Evolutionary conservation across 768 basidiomycete species (phyloP), one percentile per base, ranked within the genome.

Genomic region (Leccinum pellstonianum): DNA sequence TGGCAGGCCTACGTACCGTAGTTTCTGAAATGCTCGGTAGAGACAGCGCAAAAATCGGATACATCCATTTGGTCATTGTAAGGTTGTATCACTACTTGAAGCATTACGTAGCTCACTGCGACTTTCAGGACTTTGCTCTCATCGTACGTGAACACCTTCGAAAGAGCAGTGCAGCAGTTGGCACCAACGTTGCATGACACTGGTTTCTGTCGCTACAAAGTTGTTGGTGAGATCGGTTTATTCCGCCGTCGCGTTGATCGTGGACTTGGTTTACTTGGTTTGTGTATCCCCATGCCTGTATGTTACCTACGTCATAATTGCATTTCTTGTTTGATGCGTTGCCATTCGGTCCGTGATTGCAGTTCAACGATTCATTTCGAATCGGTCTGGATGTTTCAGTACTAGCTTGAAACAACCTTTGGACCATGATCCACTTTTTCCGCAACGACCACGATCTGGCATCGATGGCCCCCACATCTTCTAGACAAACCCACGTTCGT

Each of bases 401-500:
- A 35, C 27, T 19, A 23, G 23, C 35, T 17, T 27, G 50, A 25
- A 56, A 41, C n/a, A 33, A 38, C 23, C 9, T 11, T 49, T 6
- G 19, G 23, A 25, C 21, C 21, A 38, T n/a, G 14, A 38, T 17
- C 38, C 21, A n/a, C 50, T 19, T 33, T 31, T 1, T 33, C 41
- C 11, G 31, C 35, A 33, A 50, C 37, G 11, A 53, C 55, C 43
- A 62, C 55, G 63, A 61, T 58, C 68, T 29, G 59, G 64, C 52
- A 63, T 70, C 70, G 53, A 70, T 72, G 70, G 52, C 59, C 33
- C 19, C 56, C 17, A 47, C 19, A 23, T 68, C 60, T 47, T 12
- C 35, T 61, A 47, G 58, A 55, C 62, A 62, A 59, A 54, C 57
- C 54, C 66, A 64, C 66, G 66, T 77, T 61, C 76, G 65, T 54